Percentiles rank a stretch among this genome's conserved stretches.
These are phyloP conservation scores for Thalassiosira sp. DNA, from an alignment of 352 stramenopile genomes.

Conservation along the genomic window DNA sequence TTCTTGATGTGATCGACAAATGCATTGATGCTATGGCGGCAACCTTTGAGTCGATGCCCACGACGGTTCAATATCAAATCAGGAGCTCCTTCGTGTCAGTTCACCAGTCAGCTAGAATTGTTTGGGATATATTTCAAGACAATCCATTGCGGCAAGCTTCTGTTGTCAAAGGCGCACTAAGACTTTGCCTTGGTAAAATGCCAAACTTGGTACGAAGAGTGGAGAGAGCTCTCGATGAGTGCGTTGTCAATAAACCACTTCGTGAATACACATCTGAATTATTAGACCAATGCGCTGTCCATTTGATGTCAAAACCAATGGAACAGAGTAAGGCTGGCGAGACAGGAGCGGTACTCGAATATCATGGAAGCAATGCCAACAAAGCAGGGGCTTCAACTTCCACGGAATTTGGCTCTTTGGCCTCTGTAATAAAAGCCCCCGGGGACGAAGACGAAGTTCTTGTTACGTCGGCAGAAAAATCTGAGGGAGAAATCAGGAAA, in stretches of 20 bases:
- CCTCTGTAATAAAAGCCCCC: neutral
- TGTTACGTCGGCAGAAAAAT: conserved; percentile 1
- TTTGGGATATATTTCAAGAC: conserved; percentile 46
- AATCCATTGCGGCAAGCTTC: conserved; percentile 27
- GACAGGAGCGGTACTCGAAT: neutral
- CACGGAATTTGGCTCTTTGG: neutral
- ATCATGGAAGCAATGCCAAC: neutral
- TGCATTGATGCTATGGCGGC: conserved; percentile 28
- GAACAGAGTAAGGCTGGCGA: neutral
- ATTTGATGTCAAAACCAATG: conserved; percentile 10
- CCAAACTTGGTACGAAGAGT: conserved; percentile 29
- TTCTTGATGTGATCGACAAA: conserved; percentile 37
- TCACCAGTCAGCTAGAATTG: conserved; percentile 19
- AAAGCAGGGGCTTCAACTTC: neutral
- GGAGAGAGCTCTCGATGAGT: conserved; percentile 32
- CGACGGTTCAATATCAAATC: conserved; percentile 15
- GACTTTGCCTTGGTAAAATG: conserved; percentile 50
- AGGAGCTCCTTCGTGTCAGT: conserved; percentile 28
- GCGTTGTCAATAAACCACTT: conserved; percentile 12
- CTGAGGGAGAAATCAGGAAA: neutral
- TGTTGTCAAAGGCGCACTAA: conserved; percentile 35
- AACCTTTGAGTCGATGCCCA: conserved; percentile 25
- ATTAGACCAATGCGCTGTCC: conserved; percentile 24
- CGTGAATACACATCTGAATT: conserved; percentile 21
- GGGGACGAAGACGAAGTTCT: neutral